Conservation (phyloP, 352 stramenopile genomes). For the Globisporangium irregulare region DNA sequence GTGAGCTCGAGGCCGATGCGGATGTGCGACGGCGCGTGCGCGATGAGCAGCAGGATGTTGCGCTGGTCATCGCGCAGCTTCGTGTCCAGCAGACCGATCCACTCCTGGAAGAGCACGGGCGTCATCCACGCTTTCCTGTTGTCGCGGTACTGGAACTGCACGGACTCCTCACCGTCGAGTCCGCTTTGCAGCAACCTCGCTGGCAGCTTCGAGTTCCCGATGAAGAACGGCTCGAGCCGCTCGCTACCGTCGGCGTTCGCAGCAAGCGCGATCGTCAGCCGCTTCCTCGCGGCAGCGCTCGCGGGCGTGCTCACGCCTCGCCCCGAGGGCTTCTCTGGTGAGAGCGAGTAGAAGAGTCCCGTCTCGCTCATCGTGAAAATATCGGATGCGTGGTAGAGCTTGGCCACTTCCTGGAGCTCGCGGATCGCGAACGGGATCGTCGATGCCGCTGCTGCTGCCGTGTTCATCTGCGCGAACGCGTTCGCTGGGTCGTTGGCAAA, state of each 20-base stretch:
- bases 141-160: slow-evolving; percentile 48
- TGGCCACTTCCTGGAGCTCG: slow-evolving; percentile 35
- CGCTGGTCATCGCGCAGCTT: slow-evolving; percentile 43
- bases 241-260: slow-evolving; percentile 54
- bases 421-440: slow-evolving; percentile 17
- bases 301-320: slow-evolving; percentile 10
- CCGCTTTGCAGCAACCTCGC: slow-evolving; percentile 7
- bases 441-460: slow-evolving; percentile 5
- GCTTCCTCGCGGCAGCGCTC: slow-evolving; percentile 23
- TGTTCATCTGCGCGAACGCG: slow-evolving; percentile 4
- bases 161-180: slow-evolving; percentile 4
- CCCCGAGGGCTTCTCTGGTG: slow-evolving; percentile 42
- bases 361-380: slow-evolving; percentile 63
- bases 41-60: slow-evolving; percentile 39
- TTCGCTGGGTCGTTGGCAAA: not conserved
- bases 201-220: slow-evolving; percentile 31
- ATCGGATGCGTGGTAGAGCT: slow-evolving; percentile 41
- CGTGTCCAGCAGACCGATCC: slow-evolving; percentile 43
- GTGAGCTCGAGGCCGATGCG: slow-evolving; percentile 46
- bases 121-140: slow-evolving; percentile 58
- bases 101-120: slow-evolving; percentile 59
- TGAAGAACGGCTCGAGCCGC: slow-evolving; percentile 53
- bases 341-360: slow-evolving; percentile 46
- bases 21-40: slow-evolving; percentile 44
- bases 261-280: slow-evolving; percentile 37